Base-by-base conservation (phyloP, 331 rosid species). In the Acacia concinna region DNA sequence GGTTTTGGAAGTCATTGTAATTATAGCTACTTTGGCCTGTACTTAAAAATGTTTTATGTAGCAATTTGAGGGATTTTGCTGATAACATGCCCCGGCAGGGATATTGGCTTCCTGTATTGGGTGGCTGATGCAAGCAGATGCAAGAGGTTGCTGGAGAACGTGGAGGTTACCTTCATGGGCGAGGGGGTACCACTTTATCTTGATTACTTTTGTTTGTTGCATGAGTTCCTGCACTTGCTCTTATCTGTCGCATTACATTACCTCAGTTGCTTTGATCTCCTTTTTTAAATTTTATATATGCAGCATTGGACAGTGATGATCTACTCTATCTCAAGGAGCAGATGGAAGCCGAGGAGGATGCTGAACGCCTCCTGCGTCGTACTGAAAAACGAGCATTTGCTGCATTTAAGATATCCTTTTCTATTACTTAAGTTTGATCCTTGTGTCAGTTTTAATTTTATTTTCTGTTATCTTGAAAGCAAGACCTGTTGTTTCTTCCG, bases 281-380 rank as follows among this genome's bases (percentile, higher is more conserved):
- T 85, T 72, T 72, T 86, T 80, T 66, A 76, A 87, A 87, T 83
- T 89, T 88, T 86, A 78, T 79, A 69, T 74, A 54, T 91, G 90
- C 97, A 95, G 99, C 99, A 60, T 86, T 95, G 99, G 99, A 95
- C 91, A 95, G 99, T 78, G 99, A 95, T 67, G 99, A 95, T 85
- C 90, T 95, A 37, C 93, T 95, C 75, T 95, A 95, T 90, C 98
- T 95, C 83, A 95, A 95, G 90, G 99, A 95, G 90, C 99, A 95
- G 84, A 93, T 95, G 99, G 99, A 95, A 86, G 99, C 99, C 1
- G 99, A 95, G 92, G 99, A 95, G 88, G 99, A 95, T 85, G 99
- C 99, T 37, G 99, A 95, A 27, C 97, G 98, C 84, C 98, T 95
- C 83, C 93, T 95, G 65, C 97, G 96, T 14, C 96, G 99, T 68